These are phyloP conservation scores for Clavaria fumosa DNA, from an alignment of 768 basidiomycete genomes.

Conservation along the genomic window DNA sequence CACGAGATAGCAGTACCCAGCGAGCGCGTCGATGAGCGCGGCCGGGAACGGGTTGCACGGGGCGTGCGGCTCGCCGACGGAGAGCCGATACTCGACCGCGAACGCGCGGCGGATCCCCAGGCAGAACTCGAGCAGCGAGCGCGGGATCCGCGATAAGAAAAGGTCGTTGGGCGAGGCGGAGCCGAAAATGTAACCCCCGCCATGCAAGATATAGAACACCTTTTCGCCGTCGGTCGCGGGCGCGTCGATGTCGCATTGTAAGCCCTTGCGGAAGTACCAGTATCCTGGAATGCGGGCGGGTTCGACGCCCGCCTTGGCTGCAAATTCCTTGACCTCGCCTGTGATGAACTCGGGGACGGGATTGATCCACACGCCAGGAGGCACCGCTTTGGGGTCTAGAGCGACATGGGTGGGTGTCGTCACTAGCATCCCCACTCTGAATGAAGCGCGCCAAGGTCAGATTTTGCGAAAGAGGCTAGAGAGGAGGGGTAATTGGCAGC, in stretches of 20 bases:
- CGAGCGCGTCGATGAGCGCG: conserved; percentile 57
- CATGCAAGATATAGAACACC: conserved; percentile 45
- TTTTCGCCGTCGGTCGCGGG: conserved; percentile 35
- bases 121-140: conserved; percentile 14
- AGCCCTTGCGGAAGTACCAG: conserved; percentile 33
- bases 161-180: conserved; percentile 9
- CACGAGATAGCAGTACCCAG: conserved; percentile 60
- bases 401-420: conserved; percentile 27
- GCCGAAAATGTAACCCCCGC: conserved; percentile 38
- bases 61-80: conserved; percentile 26
- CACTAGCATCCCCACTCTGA: conserved; percentile 11
- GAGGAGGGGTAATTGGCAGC: conserved; percentile 3
- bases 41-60: conserved; percentile 52
- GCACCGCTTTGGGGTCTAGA: conserved; percentile 19
- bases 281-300: conserved; percentile 38
- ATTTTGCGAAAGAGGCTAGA: not conserved
- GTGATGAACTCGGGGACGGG: conserved; percentile 26
- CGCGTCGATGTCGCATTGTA: conserved; percentile 20
- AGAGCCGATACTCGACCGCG: conserved; percentile 60
- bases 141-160: not conserved
- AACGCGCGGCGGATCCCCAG: conserved; percentile 33
- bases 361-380: conserved; percentile 35
- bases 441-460: not conserved
- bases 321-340: conserved; percentile 28
- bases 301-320: conserved; percentile 23